phyloP scores from a whole-genome alignment of 208 protist species.

The Sergeia podlipaevii region DNA sequence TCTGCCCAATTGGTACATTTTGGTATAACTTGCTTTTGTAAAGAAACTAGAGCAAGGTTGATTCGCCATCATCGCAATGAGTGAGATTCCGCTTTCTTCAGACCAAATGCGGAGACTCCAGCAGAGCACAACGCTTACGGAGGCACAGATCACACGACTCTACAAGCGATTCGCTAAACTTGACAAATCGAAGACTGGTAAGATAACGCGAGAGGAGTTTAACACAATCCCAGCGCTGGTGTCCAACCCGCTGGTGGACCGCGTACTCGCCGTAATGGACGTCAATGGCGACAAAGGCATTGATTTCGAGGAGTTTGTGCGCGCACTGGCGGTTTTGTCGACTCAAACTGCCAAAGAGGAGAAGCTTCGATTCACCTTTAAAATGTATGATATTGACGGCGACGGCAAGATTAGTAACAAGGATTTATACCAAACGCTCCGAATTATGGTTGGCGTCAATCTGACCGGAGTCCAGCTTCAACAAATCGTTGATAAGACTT shows the following conservation, averaged over 20 bases:
- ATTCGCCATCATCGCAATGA: constrained; percentile 20
- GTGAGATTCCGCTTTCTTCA: constrained; percentile 28
- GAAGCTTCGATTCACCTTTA: constrained; percentile 90
- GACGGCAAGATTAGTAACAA: constrained; percentile 93
- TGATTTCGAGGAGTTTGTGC: constrained; percentile 83
- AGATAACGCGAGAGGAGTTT: constrained; percentile 67
- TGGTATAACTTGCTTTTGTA: too few relatives aligned
- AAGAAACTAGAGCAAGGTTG: background rate
- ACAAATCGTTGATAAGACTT: constrained; percentile 96
- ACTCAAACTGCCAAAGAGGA: constrained; percentile 63
- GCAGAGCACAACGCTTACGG: constrained; percentile 68
- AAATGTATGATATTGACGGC: constrained; percentile 94
- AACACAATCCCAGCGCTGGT: constrained; percentile 63
- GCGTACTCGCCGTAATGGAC: constrained; percentile 81
- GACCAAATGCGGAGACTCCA: constrained; percentile 65
- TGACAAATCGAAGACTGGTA: constrained; percentile 66
- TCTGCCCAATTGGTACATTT: too few relatives aligned
- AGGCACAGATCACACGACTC: constrained; percentile 79
- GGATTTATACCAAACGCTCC: constrained; percentile 91
- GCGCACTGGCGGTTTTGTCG: constrained; percentile 77
- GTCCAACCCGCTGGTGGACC: constrained; percentile 83
- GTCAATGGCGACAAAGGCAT: constrained; percentile 69
- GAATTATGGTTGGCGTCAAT: constrained; percentile 93
- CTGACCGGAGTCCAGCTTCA: constrained; percentile 89
- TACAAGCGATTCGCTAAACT: constrained; percentile 85